A percentile compares a stretch with the other conserved stretches of the same genome.
Conservation (phyloP, 2,329 filamentous ascomycete species). For the Anisogramma anomala region DNA sequence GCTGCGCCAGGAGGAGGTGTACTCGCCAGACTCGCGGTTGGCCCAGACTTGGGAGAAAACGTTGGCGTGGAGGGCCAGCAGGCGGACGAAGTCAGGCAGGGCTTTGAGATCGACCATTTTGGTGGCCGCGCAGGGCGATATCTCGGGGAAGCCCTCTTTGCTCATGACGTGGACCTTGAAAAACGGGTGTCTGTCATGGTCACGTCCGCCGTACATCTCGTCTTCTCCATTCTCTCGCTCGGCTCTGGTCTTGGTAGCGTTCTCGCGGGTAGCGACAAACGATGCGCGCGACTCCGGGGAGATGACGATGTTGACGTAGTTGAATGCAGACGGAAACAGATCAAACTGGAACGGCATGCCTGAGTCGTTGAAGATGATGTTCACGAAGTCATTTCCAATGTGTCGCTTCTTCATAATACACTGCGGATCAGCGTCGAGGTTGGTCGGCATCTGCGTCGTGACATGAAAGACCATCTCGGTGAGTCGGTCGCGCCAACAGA, state of each 20-base stretch:
- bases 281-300: conserved; percentile 72
- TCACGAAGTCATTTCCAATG: conserved; percentile 95
- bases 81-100: conserved; percentile 73
- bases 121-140: conserved; percentile 77
- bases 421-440: conserved; percentile 61
- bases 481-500: conserved; percentile 89
- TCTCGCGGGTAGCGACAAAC: conserved; percentile 54
- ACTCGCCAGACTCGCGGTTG: conserved; percentile 62
- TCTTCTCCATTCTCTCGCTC: conserved; percentile 26
- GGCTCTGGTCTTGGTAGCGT: conserved; percentile 25
- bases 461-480: conserved; percentile 95
- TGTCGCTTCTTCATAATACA: conserved; percentile 84
- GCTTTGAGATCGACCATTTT: conserved; percentile 81
- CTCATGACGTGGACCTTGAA: conserved; percentile 86
- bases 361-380: conserved; percentile 96
- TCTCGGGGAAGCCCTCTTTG: conserved; percentile 78
- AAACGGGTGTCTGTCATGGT: conserved; percentile 35
- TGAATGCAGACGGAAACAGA: conserved; percentile 90
- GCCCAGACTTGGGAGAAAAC: conserved; percentile 91
- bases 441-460: conserved; percentile 93
- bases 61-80: conserved; percentile 83
- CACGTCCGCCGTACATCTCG: conserved; percentile 12
- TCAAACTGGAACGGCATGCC: conserved; percentile 81
- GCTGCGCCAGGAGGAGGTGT: conserved; percentile 81
- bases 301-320: conserved; percentile 94